Evolutionary conservation across 2,329 filamentous ascomycete genomes (phyloP).

Genomic region (Aspergillus ustus): DNA sequence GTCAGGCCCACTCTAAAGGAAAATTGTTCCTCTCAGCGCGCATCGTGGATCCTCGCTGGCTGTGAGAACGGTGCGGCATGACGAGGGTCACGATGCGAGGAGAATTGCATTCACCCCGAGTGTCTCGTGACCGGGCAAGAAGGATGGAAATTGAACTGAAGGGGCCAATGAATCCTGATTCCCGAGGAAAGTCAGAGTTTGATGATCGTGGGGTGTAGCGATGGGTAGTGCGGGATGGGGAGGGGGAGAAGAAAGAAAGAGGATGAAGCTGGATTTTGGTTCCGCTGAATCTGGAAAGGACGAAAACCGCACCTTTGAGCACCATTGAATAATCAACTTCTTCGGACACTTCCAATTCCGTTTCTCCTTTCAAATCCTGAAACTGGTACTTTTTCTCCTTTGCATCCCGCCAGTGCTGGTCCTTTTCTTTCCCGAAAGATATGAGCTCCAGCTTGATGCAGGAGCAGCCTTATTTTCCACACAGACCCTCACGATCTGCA

Average conservation of each 20-base stretch:
- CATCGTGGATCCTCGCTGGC: background rate
- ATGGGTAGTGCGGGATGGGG: background rate
- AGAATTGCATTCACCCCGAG: background rate
- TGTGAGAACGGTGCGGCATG: background rate
- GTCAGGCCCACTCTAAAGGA: constrained; percentile 7
- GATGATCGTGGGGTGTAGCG: constrained; percentile 2
- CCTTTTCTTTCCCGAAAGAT: background rate
- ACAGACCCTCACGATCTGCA: constrained; percentile 21
- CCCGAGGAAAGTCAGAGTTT: background rate
- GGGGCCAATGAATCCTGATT: background rate
- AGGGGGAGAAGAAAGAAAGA: background rate
- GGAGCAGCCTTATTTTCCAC: constrained; percentile 13
- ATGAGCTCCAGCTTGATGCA: constrained; percentile 6
- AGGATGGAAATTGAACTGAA: background rate
- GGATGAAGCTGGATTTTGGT: constrained; percentile 8
- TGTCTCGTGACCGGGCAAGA: background rate
- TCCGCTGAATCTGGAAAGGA: constrained; percentile 13
- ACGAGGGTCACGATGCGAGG: background rate
- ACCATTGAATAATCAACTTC: background rate
- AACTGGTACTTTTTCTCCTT: constrained; percentile 9
- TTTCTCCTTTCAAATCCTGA: background rate
- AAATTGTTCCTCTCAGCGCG: constrained; percentile 12
- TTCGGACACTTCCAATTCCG: background rate
- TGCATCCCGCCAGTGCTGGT: background rate
- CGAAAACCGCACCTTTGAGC: background rate